Percentiles rank a stretch among this genome's conserved stretches.
These are phyloP conservation scores for Pythium brassicae DNA, from an alignment of 352 stramenopile genomes.

Conservation along the genomic window DNA sequence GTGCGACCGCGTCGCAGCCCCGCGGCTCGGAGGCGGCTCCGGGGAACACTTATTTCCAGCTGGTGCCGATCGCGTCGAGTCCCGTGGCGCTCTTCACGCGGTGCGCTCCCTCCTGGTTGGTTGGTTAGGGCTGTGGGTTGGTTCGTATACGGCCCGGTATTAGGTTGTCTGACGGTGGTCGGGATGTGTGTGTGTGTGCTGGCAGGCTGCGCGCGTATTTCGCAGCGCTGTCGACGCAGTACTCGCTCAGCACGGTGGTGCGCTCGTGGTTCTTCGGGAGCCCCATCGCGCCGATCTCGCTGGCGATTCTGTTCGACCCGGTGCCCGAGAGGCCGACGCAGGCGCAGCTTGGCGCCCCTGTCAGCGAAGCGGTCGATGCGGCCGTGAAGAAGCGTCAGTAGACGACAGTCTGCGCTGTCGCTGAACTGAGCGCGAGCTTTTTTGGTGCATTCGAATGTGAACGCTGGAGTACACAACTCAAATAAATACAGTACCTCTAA, in stretches of 20 bases:
- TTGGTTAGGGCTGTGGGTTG: too few species aligned
- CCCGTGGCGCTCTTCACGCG: conserved; percentile 5
- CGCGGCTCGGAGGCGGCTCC: not conserved
- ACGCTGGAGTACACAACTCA: too few species aligned
- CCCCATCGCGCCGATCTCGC: conserved; percentile 9
- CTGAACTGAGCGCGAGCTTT: too few species aligned
- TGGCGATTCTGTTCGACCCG: conserved; percentile 14
- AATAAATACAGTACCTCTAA: too few species aligned
- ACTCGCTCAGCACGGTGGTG: conserved; percentile 6
- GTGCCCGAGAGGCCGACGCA: not conserved
- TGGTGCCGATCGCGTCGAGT: conserved; percentile 11
- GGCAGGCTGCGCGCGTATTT: conserved; percentile 8
- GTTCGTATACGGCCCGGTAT: too few species aligned
- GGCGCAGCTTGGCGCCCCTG: too few species aligned
- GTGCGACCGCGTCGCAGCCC: not conserved
- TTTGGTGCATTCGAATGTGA: not conserved
- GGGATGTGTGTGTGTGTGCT: not conserved
- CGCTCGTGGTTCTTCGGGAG: conserved; percentile 15
- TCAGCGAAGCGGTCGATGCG: too few species aligned
- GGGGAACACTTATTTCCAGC: conserved; percentile 10
- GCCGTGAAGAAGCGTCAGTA: too few species aligned
- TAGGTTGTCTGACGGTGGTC: not conserved
- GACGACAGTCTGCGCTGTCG: too few species aligned
- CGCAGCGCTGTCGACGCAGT: conserved; percentile 8
- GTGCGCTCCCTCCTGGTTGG: too few species aligned